A percentile compares a stretch with the other conserved stretches of the same genome.
phyloP scores from a whole-genome alignment of 495 filamentous ascomycete genomes.

The Thermothielavioides terrestris region DNA sequence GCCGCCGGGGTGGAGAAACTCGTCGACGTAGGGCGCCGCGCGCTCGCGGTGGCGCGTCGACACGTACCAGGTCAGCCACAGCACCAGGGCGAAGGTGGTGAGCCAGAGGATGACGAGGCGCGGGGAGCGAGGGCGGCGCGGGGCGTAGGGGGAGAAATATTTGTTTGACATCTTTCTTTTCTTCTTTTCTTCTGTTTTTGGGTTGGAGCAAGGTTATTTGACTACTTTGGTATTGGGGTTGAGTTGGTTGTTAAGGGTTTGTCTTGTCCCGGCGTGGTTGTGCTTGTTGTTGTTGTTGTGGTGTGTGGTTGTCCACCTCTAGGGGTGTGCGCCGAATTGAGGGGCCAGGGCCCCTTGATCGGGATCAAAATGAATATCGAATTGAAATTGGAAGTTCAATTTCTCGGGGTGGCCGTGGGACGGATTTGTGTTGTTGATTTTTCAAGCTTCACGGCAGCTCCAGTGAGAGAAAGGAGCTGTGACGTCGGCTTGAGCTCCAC shows the following conservation, averaged over 20 bases:
- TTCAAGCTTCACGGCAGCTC: not conserved
- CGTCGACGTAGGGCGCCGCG: slow-evolving; percentile 10
- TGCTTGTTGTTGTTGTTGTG: no score
- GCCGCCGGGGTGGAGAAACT: slow-evolving; percentile 5
- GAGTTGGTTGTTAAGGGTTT: no score
- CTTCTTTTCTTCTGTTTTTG: not conserved
- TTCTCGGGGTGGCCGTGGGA: not conserved
- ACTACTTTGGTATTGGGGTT: no score
- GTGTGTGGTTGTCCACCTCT: no score
- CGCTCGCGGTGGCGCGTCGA: slow-evolving; percentile 14
- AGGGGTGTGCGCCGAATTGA: no score
- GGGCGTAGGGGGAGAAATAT: slow-evolving; percentile 27
- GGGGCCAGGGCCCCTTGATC: no score
- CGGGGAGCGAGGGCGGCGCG: slow-evolving; percentile 23
- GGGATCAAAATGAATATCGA: no score
- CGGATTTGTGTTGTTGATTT: not conserved
- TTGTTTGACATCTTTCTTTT: not conserved
- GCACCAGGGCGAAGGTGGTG: slow-evolving; percentile 19
- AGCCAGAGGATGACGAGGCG: slow-evolving; percentile 28
- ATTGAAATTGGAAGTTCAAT: not conserved
- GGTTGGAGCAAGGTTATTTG: not conserved
- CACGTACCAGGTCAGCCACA: slow-evolving; percentile 26
- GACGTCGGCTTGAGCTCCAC: not conserved
- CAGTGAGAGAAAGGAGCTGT: not conserved
- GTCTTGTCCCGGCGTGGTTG: no score